These are phyloP conservation scores for Nicotiana noctiflora DNA, from an alignment of 257 asterid genomes.

Conservation along the genomic window DNA sequence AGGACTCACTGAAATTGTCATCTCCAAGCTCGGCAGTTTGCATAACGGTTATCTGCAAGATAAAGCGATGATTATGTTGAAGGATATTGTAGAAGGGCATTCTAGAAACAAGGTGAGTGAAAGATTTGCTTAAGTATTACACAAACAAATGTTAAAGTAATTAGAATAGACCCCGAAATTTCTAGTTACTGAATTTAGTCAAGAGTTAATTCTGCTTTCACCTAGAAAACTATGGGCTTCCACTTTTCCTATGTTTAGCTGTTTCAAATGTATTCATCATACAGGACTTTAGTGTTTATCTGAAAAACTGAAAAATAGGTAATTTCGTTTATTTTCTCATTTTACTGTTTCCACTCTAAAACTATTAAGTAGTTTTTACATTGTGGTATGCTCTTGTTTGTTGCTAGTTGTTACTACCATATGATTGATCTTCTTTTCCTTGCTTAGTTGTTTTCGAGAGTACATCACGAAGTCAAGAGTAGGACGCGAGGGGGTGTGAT, in stretches of 20 bases:
- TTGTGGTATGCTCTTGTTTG: neutral
- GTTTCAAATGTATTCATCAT: neutral
- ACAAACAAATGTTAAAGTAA: neutral
- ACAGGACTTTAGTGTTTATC: neutral
- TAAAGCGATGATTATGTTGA: slow-evolving; percentile 30
- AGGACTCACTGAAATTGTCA: slow-evolving; percentile 33
- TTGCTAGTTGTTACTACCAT: neutral
- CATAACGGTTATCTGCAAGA: slow-evolving; percentile 17
- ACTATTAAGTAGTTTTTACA: neutral
- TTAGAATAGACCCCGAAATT: neutral
- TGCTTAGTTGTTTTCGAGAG: neutral
- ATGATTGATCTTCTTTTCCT: neutral
- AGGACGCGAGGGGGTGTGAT: neutral
- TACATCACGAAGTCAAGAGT: neutral
- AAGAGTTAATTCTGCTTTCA: neutral
- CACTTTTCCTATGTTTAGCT: neutral
- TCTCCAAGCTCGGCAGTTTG: slow-evolving; percentile 21
- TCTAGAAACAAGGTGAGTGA: slow-evolving; percentile 49
- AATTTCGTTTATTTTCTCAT: neutral
- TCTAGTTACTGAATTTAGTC: neutral
- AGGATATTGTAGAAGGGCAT: slow-evolving; percentile 42
- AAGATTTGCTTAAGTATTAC: neutral
- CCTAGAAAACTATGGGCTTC: neutral
- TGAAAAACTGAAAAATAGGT: neutral
- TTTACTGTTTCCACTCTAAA: neutral